phyloP scores from a whole-genome alignment of 495 filamentous ascomycete species.

The Schizothecium vesticola region DNA sequence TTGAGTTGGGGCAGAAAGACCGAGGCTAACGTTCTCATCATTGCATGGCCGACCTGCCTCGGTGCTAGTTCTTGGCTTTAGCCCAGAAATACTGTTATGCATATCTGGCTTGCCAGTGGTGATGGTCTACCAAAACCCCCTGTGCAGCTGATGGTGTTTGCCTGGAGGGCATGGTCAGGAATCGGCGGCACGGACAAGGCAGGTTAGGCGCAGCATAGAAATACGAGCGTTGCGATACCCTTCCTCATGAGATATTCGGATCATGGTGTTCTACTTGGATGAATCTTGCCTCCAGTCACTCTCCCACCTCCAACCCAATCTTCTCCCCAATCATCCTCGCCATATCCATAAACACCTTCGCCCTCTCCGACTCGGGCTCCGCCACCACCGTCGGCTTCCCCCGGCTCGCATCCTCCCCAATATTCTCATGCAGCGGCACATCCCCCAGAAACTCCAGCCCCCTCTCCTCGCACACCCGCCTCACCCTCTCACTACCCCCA shows the following conservation, averaged over 20 bases:
- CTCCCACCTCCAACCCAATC: slow-evolving; percentile 29
- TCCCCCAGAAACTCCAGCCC: slow-evolving; percentile 77
- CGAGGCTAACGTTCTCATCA: slow-evolving; percentile 20
- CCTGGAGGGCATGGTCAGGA: background rate
- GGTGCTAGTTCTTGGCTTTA: background rate
- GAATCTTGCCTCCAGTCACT: background rate
- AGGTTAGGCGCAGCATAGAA: background rate
- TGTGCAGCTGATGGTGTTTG: background rate
- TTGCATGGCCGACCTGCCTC: background rate
- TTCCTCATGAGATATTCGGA: background rate
- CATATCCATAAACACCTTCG: slow-evolving; percentile 65
- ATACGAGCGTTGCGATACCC: background rate
- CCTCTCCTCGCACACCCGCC: slow-evolving; percentile 45
- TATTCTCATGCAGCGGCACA: slow-evolving; percentile 79
- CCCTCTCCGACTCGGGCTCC: slow-evolving; percentile 67
- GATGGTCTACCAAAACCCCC: background rate
- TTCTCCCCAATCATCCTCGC: slow-evolving; percentile 57
- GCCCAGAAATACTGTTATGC: background rate
- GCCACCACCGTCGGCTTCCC: slow-evolving; percentile 89
- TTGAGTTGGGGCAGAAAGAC: slow-evolving; percentile 1
- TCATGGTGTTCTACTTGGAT: background rate
- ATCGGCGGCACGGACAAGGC: background rate
- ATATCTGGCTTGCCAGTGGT: background rate
- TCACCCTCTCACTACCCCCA: slow-evolving; percentile 48
- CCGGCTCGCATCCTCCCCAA: slow-evolving; percentile 83